These are phyloP conservation scores for Colletotrichum siamense DNA, from an alignment of 2,329 filamentous ascomycete genomes.

Conservation along the genomic window DNA sequence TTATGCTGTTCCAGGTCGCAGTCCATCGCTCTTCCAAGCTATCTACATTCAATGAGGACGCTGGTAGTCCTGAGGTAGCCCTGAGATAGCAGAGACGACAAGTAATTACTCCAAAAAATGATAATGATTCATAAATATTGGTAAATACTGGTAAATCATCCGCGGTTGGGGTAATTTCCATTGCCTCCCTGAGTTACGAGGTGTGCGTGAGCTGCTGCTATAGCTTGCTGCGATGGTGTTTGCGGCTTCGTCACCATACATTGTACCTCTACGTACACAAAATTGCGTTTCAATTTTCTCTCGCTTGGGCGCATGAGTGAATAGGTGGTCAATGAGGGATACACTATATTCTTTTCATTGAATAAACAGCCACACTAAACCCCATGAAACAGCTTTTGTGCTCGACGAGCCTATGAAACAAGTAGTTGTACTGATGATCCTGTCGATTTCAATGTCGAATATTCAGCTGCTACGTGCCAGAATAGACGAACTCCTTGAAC, in stretches of 20 bases:
- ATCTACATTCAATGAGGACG: neutral
- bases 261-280: neutral
- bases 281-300: neutral
- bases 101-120: neutral
- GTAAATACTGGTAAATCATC: neutral
- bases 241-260: neutral
- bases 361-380: neutral
- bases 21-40: neutral
- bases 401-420: neutral
- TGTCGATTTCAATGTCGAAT: neutral
- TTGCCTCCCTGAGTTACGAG: neutral
- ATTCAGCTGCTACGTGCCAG: neutral
- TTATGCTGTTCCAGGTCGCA: neutral
- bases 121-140: fast-evolving
- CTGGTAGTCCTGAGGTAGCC: neutral
- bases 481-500: neutral
- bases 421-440: neutral
- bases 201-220: neutral
- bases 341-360: fast-evolving
- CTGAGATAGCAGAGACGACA: neutral
- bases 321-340: neutral
- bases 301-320: fast-evolving
- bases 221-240: neutral
- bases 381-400: neutral
- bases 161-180: fast-evolving